These are phyloP conservation scores for Boletus vermiculosoides DNA, from an alignment of 768 basidiomycete species.

Conservation along the genomic window DNA sequence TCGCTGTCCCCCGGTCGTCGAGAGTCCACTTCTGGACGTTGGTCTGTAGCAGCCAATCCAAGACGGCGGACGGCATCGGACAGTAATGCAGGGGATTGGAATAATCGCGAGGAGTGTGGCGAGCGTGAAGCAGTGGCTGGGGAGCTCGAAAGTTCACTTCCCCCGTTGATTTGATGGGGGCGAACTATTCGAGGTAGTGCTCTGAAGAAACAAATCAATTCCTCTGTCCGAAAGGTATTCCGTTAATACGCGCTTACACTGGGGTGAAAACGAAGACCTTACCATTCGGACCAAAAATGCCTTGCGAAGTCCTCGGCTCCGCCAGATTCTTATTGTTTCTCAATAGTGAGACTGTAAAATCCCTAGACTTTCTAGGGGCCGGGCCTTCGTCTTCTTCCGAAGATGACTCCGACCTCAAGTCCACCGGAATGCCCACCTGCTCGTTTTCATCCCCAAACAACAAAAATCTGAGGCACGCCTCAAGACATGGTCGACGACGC, in stretches of 20 bases:
- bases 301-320: conserved; percentile 84
- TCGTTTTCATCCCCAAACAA: conserved; percentile 67
- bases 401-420: conserved; percentile 59
- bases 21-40: conserved; percentile 39
- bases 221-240: conserved; percentile 47
- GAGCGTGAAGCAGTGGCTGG: conserved; percentile 33
- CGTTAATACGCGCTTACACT: conserved; percentile 3
- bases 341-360: conserved; percentile 52
- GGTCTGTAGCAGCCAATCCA: conserved; percentile 59
- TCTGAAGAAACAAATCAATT: conserved; percentile 84
- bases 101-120: conserved; percentile 32
- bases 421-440: conserved; percentile 36
- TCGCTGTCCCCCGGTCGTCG: conserved; percentile 50
- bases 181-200: conserved; percentile 70
- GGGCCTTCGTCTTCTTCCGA: conserved; percentile 64
- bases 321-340: conserved; percentile 74
- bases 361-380: conserved; percentile 42
- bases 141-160: conserved; percentile 46
- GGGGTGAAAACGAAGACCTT: conserved; percentile 10
- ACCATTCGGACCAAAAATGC: conserved; percentile 89
- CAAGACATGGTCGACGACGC: conserved; percentile 76
- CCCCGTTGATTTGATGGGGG: conserved; percentile 40
- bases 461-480: conserved; percentile 79
- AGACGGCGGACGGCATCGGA: conserved; percentile 73
- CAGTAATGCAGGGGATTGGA: conserved; percentile 65